phyloP scores from a whole-genome alignment of 2,329 filamentous ascomycete genomes.

The Neofusicoccum umdonicola region DNA sequence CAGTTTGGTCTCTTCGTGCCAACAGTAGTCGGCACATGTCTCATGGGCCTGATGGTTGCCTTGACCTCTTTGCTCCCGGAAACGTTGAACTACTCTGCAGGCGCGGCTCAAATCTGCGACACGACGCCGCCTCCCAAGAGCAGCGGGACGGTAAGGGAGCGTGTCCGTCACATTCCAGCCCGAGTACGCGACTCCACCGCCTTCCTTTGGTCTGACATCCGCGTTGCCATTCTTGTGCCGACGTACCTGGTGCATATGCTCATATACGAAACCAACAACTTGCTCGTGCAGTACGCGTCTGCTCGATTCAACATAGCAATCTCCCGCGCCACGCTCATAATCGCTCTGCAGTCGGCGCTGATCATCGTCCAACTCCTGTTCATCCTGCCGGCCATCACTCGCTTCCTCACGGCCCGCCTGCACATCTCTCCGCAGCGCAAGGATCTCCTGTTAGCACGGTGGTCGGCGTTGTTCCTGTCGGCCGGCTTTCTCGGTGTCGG shows the following conservation, averaged over 20 bases:
- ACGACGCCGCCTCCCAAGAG: neutral
- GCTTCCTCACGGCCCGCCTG: conserved; percentile 19
- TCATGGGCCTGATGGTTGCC: neutral
- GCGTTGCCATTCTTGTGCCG: conserved; percentile 30
- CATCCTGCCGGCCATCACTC: conserved; percentile 29
- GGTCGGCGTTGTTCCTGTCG: conserved; percentile 25
- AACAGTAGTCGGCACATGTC: conserved; percentile 24
- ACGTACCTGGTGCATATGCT: conserved; percentile 30
- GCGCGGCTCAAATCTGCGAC: neutral
- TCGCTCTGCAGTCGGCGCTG: conserved; percentile 30
- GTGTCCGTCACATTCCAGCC: neutral
- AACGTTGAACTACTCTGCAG: conserved; percentile 27
- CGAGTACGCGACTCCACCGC: conserved; percentile 21
- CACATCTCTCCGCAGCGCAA: conserved; percentile 21
- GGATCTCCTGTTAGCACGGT: conserved; percentile 32
- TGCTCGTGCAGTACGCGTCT: conserved; percentile 54
- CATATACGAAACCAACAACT: conserved; percentile 21
- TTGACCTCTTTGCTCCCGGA: conserved; percentile 30
- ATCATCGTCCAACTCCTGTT: conserved; percentile 30
- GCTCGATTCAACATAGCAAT: conserved; percentile 52
- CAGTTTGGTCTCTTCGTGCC: conserved; percentile 33
- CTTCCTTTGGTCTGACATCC: conserved; percentile 31
- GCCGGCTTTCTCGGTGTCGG: conserved; percentile 30
- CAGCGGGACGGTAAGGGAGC: neutral
- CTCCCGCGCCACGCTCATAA: conserved; percentile 30